A percentile compares a stretch with the other conserved stretches of the same genome.
Evolutionary conservation across 139 green algal genomes (phyloP).

Genomic region (Tetraselmis chui): DNA sequence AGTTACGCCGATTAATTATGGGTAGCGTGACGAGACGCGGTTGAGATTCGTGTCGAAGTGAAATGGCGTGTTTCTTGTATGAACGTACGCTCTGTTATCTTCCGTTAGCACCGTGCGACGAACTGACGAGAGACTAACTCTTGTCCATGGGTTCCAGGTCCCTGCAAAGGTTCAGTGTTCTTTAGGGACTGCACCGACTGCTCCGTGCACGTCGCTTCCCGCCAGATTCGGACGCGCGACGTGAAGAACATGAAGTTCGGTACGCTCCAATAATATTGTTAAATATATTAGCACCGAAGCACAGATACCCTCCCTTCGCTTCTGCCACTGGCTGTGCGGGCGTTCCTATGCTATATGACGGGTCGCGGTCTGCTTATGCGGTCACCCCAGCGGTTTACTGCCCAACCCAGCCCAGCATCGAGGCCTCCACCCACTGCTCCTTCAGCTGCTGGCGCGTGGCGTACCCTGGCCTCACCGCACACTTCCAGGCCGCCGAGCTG

Average conservation of each 20-base stretch:
- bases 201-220: conserved; percentile 31
- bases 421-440: conserved; percentile 24
- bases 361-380: background rate
- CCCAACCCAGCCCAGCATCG: conserved; percentile 45
- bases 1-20: too few species aligned
- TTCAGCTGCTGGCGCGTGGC: conserved; percentile 51
- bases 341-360: background rate
- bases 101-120: background rate
- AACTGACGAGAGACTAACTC: background rate
- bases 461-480: conserved; percentile 36
- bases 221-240: conserved; percentile 40
- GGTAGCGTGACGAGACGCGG: too few species aligned
- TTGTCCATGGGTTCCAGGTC: conserved; percentile 25
- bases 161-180: conserved; percentile 42
- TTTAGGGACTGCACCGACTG: conserved; percentile 32
- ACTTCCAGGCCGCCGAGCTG: conserved; percentile 50
- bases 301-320: too few species aligned
- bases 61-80: background rate
- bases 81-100: background rate
- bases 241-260: conserved; percentile 37
- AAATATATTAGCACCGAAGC: background rate
- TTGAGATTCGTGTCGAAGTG: too few species aligned
- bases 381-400: conserved; percentile 46
- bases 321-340: background rate
- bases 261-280: conserved; percentile 12